Conservation (phyloP, 2,329 filamentous ascomycete species). For the Mycosphaerella arachidis region DNA sequence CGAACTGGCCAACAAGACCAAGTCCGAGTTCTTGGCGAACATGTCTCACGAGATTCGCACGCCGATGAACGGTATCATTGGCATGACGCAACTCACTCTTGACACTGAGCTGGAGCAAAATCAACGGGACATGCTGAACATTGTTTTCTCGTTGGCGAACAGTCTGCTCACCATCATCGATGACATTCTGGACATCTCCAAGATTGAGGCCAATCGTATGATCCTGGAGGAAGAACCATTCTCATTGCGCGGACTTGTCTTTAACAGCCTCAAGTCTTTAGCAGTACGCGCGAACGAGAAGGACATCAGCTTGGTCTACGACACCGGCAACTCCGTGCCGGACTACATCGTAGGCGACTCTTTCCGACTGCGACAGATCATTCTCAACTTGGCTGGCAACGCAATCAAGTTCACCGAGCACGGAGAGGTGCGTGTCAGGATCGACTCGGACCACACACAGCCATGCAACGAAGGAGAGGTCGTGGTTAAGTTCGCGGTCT, state of each 20-base stretch:
- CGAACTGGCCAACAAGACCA: constrained; percentile 94
- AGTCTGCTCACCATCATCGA: constrained; percentile 96
- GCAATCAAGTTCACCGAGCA: constrained; percentile 99
- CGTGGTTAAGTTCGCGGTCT: constrained; percentile 90
- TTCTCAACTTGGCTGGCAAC: constrained; percentile 94
- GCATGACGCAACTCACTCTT: constrained; percentile 93
- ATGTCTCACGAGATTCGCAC: constrained; percentile 99
- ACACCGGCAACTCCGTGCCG: constrained; percentile 87
- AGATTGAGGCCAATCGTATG: constrained; percentile 93
- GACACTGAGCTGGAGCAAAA: constrained; percentile 92
- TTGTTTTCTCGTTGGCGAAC: constrained; percentile 94
- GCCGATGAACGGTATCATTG: constrained; percentile 96
- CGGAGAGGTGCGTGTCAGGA: constrained; percentile 92
- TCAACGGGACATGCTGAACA: constrained; percentile 96
- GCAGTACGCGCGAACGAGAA: constrained; percentile 98
- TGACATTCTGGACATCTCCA: constrained; percentile 64
- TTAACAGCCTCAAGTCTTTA: constrained; percentile 93
- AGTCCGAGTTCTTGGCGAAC: constrained; percentile 96
- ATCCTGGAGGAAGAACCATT: constrained; percentile 98
- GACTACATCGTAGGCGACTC: constrained; percentile 95
- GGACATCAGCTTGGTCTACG: constrained; percentile 85
- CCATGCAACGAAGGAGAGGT: constrained; percentile 71
- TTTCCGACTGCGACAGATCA: constrained; percentile 93
- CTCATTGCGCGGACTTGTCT: constrained; percentile 87
- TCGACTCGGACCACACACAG: constrained; percentile 65